Percentiles rank a stretch among this genome's conserved stretches.
Conservation (phyloP, 2,329 filamentous ascomycete genomes). For the Stachybotrys chartarum region DNA sequence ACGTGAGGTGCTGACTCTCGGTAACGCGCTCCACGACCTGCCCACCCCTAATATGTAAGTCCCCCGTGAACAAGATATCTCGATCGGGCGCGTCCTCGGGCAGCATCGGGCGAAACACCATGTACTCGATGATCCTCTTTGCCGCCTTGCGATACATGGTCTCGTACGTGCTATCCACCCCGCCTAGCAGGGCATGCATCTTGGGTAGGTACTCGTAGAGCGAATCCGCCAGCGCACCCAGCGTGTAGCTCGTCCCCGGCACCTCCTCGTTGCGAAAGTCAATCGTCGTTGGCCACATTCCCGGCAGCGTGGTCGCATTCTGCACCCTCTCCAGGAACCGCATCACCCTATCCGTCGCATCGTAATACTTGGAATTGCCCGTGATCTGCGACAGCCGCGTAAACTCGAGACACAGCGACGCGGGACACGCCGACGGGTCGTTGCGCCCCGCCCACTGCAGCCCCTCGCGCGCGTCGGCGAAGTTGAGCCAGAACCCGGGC, state of each 20-base stretch:
- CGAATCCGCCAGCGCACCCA: slow-evolving; percentile 43
- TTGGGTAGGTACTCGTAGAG: slow-evolving; percentile 85
- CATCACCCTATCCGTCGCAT: slow-evolving; percentile 51
- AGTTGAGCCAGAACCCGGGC: slow-evolving; percentile 27
- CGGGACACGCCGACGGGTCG: slow-evolving; percentile 27
- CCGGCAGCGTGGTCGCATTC: slow-evolving; percentile 46
- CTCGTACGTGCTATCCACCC: slow-evolving; percentile 45
- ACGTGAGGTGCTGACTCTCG: slow-evolving; percentile 47
- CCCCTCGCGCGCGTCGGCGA: background rate
- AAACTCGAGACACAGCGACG: slow-evolving; percentile 54
- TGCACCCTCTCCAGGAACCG: slow-evolving; percentile 49
- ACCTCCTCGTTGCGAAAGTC: slow-evolving; percentile 43
- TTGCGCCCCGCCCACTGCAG: background rate
- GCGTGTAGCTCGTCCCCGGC: slow-evolving; percentile 36
- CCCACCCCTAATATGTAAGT: slow-evolving; percentile 15
- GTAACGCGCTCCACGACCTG: slow-evolving; percentile 9
- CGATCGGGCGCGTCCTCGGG: slow-evolving; percentile 32
- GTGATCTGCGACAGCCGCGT: slow-evolving; percentile 59
- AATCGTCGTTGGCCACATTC: slow-evolving; percentile 54
- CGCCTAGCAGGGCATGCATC: slow-evolving; percentile 64
- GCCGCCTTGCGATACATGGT: slow-evolving; percentile 50
- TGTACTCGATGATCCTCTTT: slow-evolving; percentile 45
- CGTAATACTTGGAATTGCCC: slow-evolving; percentile 52
- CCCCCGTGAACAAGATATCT: slow-evolving; percentile 47
- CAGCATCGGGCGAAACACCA: slow-evolving; percentile 57